A percentile compares a stretch with the other conserved stretches of the same genome.
Evolutionary conservation across 2,329 filamentous ascomycete species (phyloP).

Genomic region (Hypoxylon sp.): DNA sequence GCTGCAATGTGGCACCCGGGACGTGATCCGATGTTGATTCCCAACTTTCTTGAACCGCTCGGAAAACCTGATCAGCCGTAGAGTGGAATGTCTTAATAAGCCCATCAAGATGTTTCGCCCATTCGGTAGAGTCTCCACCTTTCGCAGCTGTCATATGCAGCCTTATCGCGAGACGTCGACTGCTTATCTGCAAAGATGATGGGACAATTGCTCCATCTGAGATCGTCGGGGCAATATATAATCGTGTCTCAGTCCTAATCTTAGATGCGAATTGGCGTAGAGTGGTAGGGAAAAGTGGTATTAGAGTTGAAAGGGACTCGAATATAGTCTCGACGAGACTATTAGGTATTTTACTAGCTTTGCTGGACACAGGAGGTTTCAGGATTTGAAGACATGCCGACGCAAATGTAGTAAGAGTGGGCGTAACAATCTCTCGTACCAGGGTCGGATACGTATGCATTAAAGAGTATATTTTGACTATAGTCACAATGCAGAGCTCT

Average conservation of each 20-base stretch:
- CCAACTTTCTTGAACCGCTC: conserved; percentile 86
- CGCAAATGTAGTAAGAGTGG: conserved; percentile 81
- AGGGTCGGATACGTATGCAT: conserved; percentile 87
- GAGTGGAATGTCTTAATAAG: conserved; percentile 76
- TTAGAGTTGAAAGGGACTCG: conserved; percentile 77
- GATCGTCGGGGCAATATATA: conserved; percentile 75
- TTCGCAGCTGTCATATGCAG: conserved; percentile 87
- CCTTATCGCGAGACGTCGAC: conserved; percentile 76
- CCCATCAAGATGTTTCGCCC: conserved; percentile 75
- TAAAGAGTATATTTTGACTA: conserved; percentile 87
- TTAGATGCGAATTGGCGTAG: conserved; percentile 82
- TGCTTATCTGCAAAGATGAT: conserved; percentile 66
- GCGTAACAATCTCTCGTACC: conserved; percentile 88
- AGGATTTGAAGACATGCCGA: conserved; percentile 79
- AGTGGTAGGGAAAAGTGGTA: conserved; percentile 86
- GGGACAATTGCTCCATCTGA: conserved; percentile 66
- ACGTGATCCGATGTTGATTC: conserved; percentile 72
- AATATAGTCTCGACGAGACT: conserved; percentile 77
- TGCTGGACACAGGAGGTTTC: conserved; percentile 60
- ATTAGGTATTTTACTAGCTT: conserved; percentile 59
- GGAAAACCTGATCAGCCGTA: conserved; percentile 82
- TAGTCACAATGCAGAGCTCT: conserved; percentile 80
- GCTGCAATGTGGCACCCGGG: conserved; percentile 61
- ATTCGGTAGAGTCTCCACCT: conserved; percentile 81
- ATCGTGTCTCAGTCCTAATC: conserved; percentile 72